Evolutionary conservation across 169 alveolate species (phyloP), one percentile per base, ranked within the genome.

Genomic region (Plasmodium sp.): DNA sequence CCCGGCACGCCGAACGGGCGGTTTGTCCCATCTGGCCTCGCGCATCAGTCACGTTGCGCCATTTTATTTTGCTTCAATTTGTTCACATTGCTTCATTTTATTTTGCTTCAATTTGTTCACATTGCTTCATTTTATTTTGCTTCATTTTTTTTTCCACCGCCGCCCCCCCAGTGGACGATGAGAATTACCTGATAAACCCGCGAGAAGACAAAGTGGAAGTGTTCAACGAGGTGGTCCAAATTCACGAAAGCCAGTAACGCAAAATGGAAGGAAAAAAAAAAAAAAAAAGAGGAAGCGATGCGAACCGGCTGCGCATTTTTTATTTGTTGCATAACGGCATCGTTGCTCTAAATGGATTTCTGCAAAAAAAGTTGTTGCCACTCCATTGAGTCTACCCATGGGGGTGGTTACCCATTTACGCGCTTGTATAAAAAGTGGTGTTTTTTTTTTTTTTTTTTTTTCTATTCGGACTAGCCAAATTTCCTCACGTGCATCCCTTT

Each of bases 161-260:
- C 62, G 1, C 45, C 45, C 62, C 62, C 51, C 51, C 14, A 90
- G 94, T 90, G 33, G 94, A 90, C 71, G 94, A 90, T 62, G 94
- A 90, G 51, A 90, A 90, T 90, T 90, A 90, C 73, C 22, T 90
- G 16, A 45, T 90, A 80, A 90, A 90, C 73, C 73, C 83, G 51
- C 45, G 48, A 41, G 94, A 81, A 31, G 94, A 90, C 58, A 82
- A 79, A 90, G 94, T 90, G 39, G 82, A 90, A 71, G 94, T 90
- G 34, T 90, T 90, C 62, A 81, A 90, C 73, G 84, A 90, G 54
- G 77, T 41, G 18, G 71, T 90, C 9, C 33, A 71, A 9, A 90
- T 90, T 71, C 94, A 90, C 48, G 94, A 90, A 51, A 86, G 83
- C 83, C 94, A 90, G 94, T 90, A 90, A 86, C 36, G 45, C 58